A percentile compares a stretch with the other conserved stretches of the same genome.
These are phyloP conservation scores for Monotropa hypopitys DNA, from an alignment of 179 eudicot species.

Conservation along the genomic window DNA sequence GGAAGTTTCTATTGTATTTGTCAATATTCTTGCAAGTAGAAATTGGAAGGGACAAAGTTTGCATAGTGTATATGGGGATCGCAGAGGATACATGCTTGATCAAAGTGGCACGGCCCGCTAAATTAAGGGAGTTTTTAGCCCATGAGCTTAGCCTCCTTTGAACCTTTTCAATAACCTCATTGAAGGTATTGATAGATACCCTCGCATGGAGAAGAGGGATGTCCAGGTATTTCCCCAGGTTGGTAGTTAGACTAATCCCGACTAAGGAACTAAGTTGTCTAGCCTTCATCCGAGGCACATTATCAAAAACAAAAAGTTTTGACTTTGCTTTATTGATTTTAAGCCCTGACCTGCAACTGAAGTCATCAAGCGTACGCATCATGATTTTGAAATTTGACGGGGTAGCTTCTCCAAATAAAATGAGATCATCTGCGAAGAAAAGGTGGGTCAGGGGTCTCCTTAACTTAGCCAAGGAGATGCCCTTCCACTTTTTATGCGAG, in stretches of 20 bases:
- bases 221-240: too few species aligned
- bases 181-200: too few species aligned
- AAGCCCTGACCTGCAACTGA: too few species aligned
- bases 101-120: background rate
- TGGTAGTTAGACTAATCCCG: background rate
- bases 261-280: too few species aligned
- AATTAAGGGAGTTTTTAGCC: background rate
- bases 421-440: too few species aligned
- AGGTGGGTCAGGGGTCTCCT: background rate
- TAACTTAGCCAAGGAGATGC: background rate
- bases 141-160: background rate
- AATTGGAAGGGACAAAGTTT: background rate
- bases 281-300: background rate
- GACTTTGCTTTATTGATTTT: too few species aligned
- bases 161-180: background rate
- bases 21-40: background rate
- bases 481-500: background rate
- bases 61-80: background rate
- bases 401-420: background rate
- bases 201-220: too few species aligned
- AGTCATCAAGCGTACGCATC: too few species aligned
- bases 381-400: too few species aligned
- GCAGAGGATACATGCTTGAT: background rate
- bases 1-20: background rate
- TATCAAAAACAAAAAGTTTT: too few species aligned